Conservation (phyloP, 2,329 filamentous ascomycete species). For the Ceratocystis ficicola region DNA sequence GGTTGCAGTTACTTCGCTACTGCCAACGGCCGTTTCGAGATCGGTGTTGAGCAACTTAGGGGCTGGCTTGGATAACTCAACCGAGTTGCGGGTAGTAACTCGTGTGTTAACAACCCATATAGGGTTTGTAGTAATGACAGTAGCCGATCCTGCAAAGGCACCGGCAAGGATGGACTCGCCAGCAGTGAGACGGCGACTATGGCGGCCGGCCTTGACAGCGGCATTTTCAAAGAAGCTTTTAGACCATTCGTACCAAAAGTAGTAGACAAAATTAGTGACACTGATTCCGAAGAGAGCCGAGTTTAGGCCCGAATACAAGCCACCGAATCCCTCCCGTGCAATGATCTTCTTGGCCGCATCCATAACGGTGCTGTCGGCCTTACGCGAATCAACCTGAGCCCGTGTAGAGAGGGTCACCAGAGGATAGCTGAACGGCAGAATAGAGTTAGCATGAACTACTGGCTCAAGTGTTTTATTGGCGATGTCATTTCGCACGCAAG, state of each 20-base stretch:
- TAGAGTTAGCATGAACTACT: neutral
- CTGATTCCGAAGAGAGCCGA: conserved; percentile 94
- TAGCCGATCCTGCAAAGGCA: conserved; percentile 83
- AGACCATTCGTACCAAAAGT: conserved; percentile 99
- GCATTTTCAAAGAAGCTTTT: conserved; percentile 73
- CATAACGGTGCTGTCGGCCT: conserved; percentile 72
- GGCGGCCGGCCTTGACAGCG: conserved; percentile 58
- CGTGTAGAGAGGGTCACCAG: conserved; percentile 95
- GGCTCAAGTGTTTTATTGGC: neutral
- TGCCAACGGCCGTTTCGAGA: conserved; percentile 31
- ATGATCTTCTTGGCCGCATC: conserved; percentile 77
- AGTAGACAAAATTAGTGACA: conserved; percentile 99
- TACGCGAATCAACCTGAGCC: conserved; percentile 93
- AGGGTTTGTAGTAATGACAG: conserved; percentile 90
- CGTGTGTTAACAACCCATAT: conserved; percentile 99
- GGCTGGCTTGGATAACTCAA: conserved; percentile 21
- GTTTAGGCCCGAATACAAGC: conserved; percentile 85
- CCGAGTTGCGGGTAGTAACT: conserved; percentile 71
- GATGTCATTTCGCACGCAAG: conserved; percentile 1
- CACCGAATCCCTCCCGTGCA: conserved; percentile 75
- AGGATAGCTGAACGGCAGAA: conserved; percentile 54
- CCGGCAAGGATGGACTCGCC: conserved; percentile 91
- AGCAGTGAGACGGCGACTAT: conserved; percentile 73
- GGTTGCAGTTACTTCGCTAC: neutral
- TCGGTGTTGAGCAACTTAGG: conserved; percentile 28